phyloP scores from a whole-genome alignment of 768 basidiomycete species.

The Naganishia friedmannii region DNA sequence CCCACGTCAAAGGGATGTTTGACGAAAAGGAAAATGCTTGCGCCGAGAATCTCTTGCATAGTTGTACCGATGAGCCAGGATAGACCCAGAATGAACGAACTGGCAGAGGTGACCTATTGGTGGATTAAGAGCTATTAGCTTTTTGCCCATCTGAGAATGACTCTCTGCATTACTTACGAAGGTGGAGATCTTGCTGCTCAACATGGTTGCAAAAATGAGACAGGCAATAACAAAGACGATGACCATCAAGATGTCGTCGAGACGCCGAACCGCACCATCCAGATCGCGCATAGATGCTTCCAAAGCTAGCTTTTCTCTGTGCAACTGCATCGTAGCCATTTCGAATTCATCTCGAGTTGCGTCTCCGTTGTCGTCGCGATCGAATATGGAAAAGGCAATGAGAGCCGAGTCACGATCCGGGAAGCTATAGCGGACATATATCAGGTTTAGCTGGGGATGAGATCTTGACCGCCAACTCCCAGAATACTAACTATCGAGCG shows the following conservation, averaged over 20 bases:
- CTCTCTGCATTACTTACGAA: no score
- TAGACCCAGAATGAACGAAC: constrained; percentile 62
- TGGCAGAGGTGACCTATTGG: constrained; percentile 68
- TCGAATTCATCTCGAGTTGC: constrained; percentile 63
- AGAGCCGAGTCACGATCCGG: constrained; percentile 62
- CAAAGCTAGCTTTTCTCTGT: constrained; percentile 78
- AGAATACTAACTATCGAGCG: constrained; percentile 54
- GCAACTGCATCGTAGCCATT: constrained; percentile 63
- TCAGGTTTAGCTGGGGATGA: not conserved
- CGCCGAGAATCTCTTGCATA: constrained; percentile 73
- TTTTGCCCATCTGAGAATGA: no score
- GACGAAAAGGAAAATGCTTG: constrained; percentile 80
- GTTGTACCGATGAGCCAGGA: constrained; percentile 82
- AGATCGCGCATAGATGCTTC: constrained; percentile 83
- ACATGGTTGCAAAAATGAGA: constrained; percentile 77
- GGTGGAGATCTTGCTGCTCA: constrained; percentile 55
- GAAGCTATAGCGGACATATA: constrained; percentile 54
- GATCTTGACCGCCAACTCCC: not conserved
- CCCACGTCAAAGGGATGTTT: constrained; percentile 56
- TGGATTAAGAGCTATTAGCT: no score
- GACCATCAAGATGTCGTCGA: constrained; percentile 66
- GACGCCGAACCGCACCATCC: constrained; percentile 74
- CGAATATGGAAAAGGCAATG: constrained; percentile 54
- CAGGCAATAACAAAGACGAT: constrained; percentile 67
- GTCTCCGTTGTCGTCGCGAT: constrained; percentile 56